Conservation (phyloP, 1,284 basidiomycete genomes). For the Rhodotorula sp. region DNA sequence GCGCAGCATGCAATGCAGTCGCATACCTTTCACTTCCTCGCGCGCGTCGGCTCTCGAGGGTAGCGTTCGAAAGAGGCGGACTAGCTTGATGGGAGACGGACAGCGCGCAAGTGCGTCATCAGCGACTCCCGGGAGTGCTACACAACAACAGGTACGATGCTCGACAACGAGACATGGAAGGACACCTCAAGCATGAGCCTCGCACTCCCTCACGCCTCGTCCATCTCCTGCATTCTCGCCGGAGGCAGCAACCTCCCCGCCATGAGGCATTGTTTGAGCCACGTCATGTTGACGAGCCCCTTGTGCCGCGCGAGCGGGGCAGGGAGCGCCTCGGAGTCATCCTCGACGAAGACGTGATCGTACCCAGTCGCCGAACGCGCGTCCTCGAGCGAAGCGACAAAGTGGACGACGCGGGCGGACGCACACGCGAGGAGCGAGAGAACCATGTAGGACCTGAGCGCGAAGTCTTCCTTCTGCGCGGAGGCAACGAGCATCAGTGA, state of each 20-base stretch:
- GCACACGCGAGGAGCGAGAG: conserved; percentile 64
- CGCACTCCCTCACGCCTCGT: conserved; percentile 1
- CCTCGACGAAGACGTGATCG: conserved; percentile 69
- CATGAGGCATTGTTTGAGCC: conserved; percentile 81
- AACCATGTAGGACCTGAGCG: conserved; percentile 5
- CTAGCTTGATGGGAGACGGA: too few species aligned
- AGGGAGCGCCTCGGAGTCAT: conserved; percentile 49
- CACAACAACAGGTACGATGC: not conserved
- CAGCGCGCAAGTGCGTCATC: too few species aligned
- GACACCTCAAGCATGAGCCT: not conserved
- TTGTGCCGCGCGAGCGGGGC: conserved; percentile 51
- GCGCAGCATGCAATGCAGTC: not conserved
- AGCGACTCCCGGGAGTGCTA: not conserved
- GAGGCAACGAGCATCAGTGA: conserved; percentile 26
- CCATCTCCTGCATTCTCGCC: conserved; percentile 11
- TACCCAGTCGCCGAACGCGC: conserved; percentile 54
- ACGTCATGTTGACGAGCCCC: conserved; percentile 58
- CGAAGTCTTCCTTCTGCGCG: conserved; percentile 55
- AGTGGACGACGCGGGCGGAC: conserved; percentile 69
- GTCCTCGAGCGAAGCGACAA: conserved; percentile 54
- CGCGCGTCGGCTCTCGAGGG: too few species aligned
- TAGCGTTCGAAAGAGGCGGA: too few species aligned
- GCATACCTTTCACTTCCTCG: too few species aligned
- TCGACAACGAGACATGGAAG: too few species aligned
- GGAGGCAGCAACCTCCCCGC: conserved; percentile 54